Conservation (phyloP, 208 protist genomes). For the Blastocrithidia nonstop region DNA sequence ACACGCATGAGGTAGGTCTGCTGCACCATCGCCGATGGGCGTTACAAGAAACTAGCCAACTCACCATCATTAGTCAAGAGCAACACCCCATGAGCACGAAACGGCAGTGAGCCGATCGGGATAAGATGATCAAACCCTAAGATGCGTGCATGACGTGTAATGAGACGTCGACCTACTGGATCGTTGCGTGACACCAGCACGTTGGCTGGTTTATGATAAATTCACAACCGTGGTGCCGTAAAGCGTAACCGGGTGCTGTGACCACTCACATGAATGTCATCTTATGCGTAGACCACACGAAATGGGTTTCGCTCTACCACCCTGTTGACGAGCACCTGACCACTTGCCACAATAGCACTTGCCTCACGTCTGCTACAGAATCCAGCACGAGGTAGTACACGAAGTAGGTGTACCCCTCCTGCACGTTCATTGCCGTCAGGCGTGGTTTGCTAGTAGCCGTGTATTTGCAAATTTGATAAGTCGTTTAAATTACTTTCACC, state of each 20-base stretch:
- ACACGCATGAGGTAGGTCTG: constrained; percentile 76
- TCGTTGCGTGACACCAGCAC: constrained; percentile 77
- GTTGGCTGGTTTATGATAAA: constrained; percentile 82
- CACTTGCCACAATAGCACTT: constrained; percentile 43
- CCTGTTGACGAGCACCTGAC: constrained; percentile 73
- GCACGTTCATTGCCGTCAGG: not conserved
- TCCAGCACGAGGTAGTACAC: constrained; percentile 55
- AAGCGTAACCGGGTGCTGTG: constrained; percentile 62
- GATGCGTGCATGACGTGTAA: constrained; percentile 66
- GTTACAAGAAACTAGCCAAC: constrained; percentile 64
- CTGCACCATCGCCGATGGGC: constrained; percentile 63
- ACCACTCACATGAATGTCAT: constrained; percentile 57
- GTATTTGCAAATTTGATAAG: no score
- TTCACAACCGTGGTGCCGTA: constrained; percentile 66
- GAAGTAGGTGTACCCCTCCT: constrained; percentile 25
- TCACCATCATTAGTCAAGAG: constrained; percentile 84
- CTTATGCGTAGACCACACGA: constrained; percentile 44
- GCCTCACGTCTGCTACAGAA: constrained; percentile 75
- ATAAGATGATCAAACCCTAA: constrained; percentile 80
- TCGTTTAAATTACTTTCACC: no score
- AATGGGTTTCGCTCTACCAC: constrained; percentile 78
- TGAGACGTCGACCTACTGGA: constrained; percentile 43
- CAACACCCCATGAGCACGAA: constrained; percentile 66
- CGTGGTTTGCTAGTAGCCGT: no score
- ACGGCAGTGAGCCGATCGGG: constrained; percentile 72